Conservation (phyloP, 345 rosid species). For the Luvunga scandens region DNA sequence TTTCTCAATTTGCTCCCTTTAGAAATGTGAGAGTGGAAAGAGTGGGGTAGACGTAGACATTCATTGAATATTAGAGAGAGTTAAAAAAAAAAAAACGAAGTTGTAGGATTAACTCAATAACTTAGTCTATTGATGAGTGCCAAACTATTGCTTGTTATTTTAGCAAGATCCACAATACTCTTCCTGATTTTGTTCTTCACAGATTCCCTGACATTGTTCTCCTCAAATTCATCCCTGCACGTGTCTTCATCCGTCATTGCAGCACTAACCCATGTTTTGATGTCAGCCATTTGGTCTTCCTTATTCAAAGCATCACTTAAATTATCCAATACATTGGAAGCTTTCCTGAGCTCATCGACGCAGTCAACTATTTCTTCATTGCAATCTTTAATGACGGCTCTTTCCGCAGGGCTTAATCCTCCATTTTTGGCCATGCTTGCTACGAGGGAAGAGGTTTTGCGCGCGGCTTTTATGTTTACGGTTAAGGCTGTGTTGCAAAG, state of each 20-base stretch:
- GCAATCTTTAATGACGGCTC: slow-evolving; percentile 49
- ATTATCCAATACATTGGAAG: slow-evolving; percentile 35
- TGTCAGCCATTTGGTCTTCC: slow-evolving; percentile 35
- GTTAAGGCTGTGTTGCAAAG: slow-evolving; percentile 52
- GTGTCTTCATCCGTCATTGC: slow-evolving; percentile 67
- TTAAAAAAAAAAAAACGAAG: too few relatives aligned
- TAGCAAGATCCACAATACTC: slow-evolving; percentile 33
- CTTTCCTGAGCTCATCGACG: slow-evolving; percentile 50
- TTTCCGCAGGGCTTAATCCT: slow-evolving; percentile 33
- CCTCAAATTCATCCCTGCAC: slow-evolving; percentile 69
- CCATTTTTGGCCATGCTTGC: slow-evolving; percentile 27
- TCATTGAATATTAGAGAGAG: too few relatives aligned
- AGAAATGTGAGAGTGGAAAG: too few relatives aligned
- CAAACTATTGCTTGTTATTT: slow-evolving; percentile 63
- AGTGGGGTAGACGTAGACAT: too few relatives aligned
- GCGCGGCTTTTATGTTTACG: slow-evolving; percentile 41
- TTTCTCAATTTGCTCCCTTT: too few relatives aligned
- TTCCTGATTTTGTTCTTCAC: slow-evolving; percentile 44
- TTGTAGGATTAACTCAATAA: slow-evolving; percentile 10
- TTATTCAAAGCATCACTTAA: slow-evolving; percentile 8
- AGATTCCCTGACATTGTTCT: slow-evolving; percentile 28
- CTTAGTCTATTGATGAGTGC: slow-evolving; percentile 50
- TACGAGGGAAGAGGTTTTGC: slow-evolving; percentile 24
- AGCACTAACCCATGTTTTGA: slow-evolving; percentile 64
- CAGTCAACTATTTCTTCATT: slow-evolving; percentile 39